These are phyloP conservation scores for Miscanthus lutarioriparius DNA, from an alignment of 176 grass and related monocot genomes.

Conservation along the genomic window DNA sequence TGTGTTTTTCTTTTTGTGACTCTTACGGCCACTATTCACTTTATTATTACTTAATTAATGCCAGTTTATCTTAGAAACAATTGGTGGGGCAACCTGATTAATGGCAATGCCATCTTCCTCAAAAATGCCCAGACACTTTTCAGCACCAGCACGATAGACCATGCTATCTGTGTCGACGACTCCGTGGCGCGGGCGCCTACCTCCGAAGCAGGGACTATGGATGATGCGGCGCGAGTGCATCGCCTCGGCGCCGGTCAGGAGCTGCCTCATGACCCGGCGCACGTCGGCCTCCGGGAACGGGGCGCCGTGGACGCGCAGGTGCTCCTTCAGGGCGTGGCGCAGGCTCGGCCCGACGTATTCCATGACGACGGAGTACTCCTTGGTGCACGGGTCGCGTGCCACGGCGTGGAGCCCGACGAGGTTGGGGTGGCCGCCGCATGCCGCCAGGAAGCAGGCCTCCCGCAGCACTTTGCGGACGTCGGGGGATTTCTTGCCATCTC, in stretches of 20 bases:
- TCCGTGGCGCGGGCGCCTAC: not conserved
- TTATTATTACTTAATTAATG: too few species aligned
- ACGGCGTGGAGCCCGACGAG: not conserved
- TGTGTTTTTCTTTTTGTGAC: too few species aligned
- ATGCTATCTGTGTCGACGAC: not conserved
- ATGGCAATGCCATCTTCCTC: not conserved
- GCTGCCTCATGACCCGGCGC: not conserved
- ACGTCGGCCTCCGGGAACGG: not conserved
- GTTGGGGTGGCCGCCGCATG: not conserved
- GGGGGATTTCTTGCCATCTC: not conserved
- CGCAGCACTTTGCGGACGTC: not conserved
- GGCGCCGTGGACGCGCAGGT: not conserved
- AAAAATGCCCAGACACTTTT: not conserved
- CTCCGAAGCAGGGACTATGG: conserved; percentile 8
- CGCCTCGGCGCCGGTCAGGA: not conserved
- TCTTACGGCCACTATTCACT: too few species aligned
- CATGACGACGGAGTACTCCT: conserved; percentile 11
- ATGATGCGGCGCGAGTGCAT: conserved; percentile 9
- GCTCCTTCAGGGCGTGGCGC: not conserved
- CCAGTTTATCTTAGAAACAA: not conserved
- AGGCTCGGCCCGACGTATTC: conserved; percentile 3
- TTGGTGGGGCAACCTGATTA: not conserved
- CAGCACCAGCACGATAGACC: not conserved
- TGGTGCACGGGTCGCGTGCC: not conserved
- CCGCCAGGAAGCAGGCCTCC: conserved; percentile 16